Evolutionary conservation across 305 asterid species (phyloP), one percentile per base, ranked within the genome.

Genomic region (Fraxinus sp.): DNA sequence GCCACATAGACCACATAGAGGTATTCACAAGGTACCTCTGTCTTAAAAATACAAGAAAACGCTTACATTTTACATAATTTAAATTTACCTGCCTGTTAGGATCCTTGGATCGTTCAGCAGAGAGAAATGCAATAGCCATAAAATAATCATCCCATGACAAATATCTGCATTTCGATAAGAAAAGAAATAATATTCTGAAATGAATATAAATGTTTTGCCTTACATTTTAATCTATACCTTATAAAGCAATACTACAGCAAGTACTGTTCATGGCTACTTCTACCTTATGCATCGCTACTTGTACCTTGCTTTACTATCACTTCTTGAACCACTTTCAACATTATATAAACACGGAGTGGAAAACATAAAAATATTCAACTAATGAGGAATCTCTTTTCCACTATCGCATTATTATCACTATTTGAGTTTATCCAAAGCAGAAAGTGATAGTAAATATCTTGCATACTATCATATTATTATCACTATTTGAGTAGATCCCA

Each of bases 101-200:
- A 91, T 95, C 98, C 88, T 95, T 95, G 72, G 97, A 95, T 81
- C 97, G 89, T 87, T 95, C 93, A 49, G 97, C 97, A 0, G 98
- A 93, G 49, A 95, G 90, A 91, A 93, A 93, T 64, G 98, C 97
- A 83, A 95, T 91, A 20, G 97, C 96, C 97, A 93, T 93, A 84
- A 93, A 93, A 84, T 95, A 95, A 86, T 93, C 97, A 85, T 92
- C 97, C 97, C 97, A 95, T 0, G 97, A 91, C 83, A 92, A 86
- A 85, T 95, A 93, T 79, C 94, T 93, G 90, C 81, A 80, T 70
- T 68, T 70, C 5, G 22, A 70, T 7, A 14, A 24, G 72, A 57
- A 57, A 74, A 39, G 64, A 75, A 81, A 75, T 77, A 41, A 70
- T 70, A 79, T 62, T 70, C 22, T 16, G 18, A 28, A 70, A 70